Evolutionary conservation across 2,329 filamentous ascomycete genomes (phyloP).

Genomic region (Colletotrichum camelliae): DNA sequence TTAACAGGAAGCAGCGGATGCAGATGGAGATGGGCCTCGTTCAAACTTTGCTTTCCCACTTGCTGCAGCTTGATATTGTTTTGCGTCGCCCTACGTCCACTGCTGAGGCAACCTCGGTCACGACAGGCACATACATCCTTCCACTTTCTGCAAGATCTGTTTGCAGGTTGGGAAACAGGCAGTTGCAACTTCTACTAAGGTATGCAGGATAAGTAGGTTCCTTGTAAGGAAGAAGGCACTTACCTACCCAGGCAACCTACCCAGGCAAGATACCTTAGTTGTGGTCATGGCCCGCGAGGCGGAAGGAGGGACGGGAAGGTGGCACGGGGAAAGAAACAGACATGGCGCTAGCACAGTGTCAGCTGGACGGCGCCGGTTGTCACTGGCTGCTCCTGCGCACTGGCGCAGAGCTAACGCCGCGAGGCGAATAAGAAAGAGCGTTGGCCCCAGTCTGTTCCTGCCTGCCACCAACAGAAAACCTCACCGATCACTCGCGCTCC

Average conservation of each 20-base stretch:
- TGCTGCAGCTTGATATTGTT: background rate
- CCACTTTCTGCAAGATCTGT: background rate
- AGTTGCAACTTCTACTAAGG: background rate
- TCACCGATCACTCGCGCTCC: background rate
- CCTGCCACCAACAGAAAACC: background rate
- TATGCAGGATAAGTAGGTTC: too few relatives aligned
- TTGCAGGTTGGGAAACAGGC: background rate
- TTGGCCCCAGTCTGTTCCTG: background rate
- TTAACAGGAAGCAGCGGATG: background rate
- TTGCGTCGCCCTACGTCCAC: background rate
- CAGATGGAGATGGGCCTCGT: background rate
- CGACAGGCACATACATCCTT: background rate
- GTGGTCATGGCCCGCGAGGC: background rate
- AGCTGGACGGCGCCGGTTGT: constrained; percentile 2
- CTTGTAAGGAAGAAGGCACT: background rate
- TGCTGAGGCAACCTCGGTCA: background rate
- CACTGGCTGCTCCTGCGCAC: background rate
- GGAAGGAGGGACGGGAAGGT: constrained; percentile 15
- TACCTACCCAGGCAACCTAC: background rate
- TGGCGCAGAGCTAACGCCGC: background rate
- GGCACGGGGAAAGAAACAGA: background rate
- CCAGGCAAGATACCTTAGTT: background rate
- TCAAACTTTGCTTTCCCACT: background rate
- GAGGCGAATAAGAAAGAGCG: background rate
- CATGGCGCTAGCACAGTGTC: constrained; percentile 8